Percentiles rank a stretch among this genome's conserved stretches.
Conservation (phyloP, 2,329 filamentous ascomycete species). For the Verticillium klebahnii region DNA sequence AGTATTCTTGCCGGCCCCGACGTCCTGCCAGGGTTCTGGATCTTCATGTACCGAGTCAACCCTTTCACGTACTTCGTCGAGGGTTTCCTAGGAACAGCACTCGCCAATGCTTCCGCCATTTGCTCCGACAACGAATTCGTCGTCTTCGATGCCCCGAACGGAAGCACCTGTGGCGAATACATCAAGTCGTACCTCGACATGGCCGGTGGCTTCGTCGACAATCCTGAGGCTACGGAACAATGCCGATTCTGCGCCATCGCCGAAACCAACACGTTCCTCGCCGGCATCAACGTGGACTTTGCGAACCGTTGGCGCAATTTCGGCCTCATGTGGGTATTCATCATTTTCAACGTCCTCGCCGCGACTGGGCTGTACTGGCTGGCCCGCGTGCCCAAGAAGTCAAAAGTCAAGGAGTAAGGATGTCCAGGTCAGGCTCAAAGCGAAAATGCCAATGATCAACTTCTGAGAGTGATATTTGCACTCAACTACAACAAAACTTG, state of each 20-base stretch:
- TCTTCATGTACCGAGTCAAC: slow-evolving; percentile 69
- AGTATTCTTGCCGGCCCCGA: slow-evolving; percentile 58
- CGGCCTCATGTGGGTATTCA: slow-evolving; percentile 49
- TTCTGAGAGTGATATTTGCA: too few relatives aligned
- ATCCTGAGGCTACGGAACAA: slow-evolving; percentile 24
- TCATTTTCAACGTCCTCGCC: slow-evolving; percentile 48
- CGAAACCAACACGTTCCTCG: slow-evolving; percentile 8
- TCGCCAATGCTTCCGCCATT: slow-evolving; percentile 54
- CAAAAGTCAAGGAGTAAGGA: not conserved
- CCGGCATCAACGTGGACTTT: slow-evolving; percentile 35
- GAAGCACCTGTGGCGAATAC: slow-evolving; percentile 52
- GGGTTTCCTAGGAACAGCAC: slow-evolving; percentile 57
- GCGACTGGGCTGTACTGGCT: slow-evolving; percentile 52
- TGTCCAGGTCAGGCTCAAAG: too few relatives aligned
- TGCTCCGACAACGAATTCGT: slow-evolving; percentile 64
- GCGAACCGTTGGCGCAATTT: slow-evolving; percentile 51
- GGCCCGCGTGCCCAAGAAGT: slow-evolving; percentile 35
- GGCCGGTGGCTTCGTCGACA: slow-evolving; percentile 42
- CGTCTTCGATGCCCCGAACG: slow-evolving; percentile 51
- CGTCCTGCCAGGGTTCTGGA: slow-evolving; percentile 69
- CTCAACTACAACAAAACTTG: too few relatives aligned
- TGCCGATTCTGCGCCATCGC: slow-evolving; percentile 7
- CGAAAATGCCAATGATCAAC: too few relatives aligned
- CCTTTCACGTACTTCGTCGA: slow-evolving; percentile 72
- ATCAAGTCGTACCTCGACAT: slow-evolving; percentile 38